Base-by-base conservation (phyloP, 2,329 filamentous ascomycete genomes). In the Neospermospora avenae region DNA sequence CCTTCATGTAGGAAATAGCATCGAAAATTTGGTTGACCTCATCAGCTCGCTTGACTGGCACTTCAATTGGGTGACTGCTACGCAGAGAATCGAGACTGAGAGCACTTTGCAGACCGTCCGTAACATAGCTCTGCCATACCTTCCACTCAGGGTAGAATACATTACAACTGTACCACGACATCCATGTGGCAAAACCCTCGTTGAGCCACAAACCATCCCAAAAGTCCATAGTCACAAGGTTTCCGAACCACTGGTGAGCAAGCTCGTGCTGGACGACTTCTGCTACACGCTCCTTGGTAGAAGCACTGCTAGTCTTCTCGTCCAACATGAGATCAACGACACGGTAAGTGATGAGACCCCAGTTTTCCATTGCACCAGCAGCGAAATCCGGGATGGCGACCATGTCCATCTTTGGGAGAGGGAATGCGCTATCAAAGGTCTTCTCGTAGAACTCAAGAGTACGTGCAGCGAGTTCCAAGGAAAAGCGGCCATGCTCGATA, bases 1-100 rank as follows among this genome's bases (percentile, higher is more conserved):
- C 93, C 79, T 98, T 98, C 58, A 91, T 93, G 77, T 98, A 98
- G 1, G 93, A 97, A 67, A 98, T 98, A 64, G 92, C 91, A 73
- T 98, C 93, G 69, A 98, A 98, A 68, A 98, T 98, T 77, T 98
- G 93, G 77, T 96, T 96, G 74, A 98, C 93, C 76, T 98, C 92
- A 68, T 96, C 92, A 28, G 93, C 93, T 61, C 90, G 88, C 82
- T 96, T 96, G 65, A 98, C 92, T 1, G 93, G 93, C 0, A 97
- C 93, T 75, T 98, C 93, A 61, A 98, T 96, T 5, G 93, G 93
- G 74, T 98, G 93, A 71, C 91, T 96, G 83, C 92, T 97, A 68
- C 93, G 86, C 56, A 98, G 79, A 3, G 93, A 96, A 74, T 98
- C 93, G 5, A 98, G 83, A 22, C 88, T 87, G 39, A 98, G 81